These are phyloP conservation scores for Fusarium camptoceras DNA, from an alignment of 2,329 filamentous ascomycete genomes.

Conservation along the genomic window DNA sequence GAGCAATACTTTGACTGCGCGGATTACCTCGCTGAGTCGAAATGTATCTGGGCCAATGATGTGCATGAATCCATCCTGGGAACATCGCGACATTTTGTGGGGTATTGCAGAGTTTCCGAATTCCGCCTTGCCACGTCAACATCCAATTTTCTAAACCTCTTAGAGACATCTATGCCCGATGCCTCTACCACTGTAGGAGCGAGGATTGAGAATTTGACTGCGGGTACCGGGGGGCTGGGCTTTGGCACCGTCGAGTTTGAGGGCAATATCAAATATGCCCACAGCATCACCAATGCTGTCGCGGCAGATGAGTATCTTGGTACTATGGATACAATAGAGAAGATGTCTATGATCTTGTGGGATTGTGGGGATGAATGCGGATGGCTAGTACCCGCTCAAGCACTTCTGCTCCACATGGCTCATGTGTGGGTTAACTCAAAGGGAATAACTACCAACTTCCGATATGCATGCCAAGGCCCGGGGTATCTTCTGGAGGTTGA, in stretches of 20 bases:
- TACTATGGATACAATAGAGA: background rate
- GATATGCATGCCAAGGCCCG: background rate
- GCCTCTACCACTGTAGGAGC: background rate
- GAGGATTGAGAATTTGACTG: background rate
- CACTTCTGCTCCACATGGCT: background rate
- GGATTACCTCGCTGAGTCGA: background rate
- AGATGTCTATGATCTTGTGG: background rate
- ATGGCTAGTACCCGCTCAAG: background rate
- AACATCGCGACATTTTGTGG: background rate
- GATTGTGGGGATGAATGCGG: background rate
- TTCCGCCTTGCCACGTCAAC: background rate
- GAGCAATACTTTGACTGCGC: background rate
- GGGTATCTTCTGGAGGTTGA: background rate
- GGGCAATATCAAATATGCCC: background rate
- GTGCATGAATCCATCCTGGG: background rate
- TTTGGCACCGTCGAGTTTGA: background rate
- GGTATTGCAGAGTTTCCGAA: background rate
- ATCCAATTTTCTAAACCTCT: background rate
- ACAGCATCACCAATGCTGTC: background rate
- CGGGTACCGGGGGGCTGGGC: background rate
- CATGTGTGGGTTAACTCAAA: background rate
- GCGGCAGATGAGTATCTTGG: background rate
- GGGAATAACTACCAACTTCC: background rate
- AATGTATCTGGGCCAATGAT: background rate
- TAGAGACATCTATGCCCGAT: background rate